Percentiles rank a stretch among this genome's conserved stretches.
These are phyloP conservation scores for Mesembryanthemum crystallinum DNA, from an alignment of 148 eudicot genomes.

Conservation along the genomic window DNA sequence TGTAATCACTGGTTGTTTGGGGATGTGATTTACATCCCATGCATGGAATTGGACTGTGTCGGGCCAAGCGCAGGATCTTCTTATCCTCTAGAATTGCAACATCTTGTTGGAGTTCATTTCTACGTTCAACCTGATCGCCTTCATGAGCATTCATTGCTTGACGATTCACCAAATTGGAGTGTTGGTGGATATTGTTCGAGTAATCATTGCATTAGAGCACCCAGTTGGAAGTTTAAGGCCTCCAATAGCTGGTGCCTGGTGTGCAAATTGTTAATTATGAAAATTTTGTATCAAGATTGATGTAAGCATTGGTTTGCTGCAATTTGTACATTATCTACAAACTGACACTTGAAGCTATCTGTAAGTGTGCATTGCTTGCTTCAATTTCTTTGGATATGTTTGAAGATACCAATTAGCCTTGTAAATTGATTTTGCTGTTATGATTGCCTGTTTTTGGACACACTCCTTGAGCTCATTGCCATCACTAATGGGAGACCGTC, in stretches of 20 bases:
- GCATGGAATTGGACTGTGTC: neutral
- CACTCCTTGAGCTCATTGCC: too few relatives aligned
- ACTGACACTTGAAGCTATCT: neutral
- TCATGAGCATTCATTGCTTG: constrained; percentile 3
- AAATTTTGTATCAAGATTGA: constrained; percentile 10
- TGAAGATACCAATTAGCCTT: too few relatives aligned
- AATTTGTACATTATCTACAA: neutral
- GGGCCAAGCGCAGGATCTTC: neutral
- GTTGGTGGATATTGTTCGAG: constrained; percentile 9
- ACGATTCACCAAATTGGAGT: neutral
- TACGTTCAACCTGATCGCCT: constrained; percentile 1
- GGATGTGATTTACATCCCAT: constrained; percentile 5
- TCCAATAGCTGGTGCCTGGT: constrained; percentile 13
- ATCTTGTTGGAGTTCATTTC: neutral
- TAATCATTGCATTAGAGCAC: constrained; percentile 15
- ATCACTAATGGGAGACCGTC: too few relatives aligned
- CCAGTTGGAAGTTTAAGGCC: neutral
- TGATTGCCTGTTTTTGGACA: too few relatives aligned
- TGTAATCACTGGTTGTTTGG: constrained; percentile 11
- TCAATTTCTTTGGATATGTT: neutral
- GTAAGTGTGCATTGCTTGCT: neutral
- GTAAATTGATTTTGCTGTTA: too few relatives aligned
- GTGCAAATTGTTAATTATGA: constrained; percentile 16
- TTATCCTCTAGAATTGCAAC: constrained; percentile 1
- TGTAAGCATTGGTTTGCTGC: constrained; percentile 1